These are phyloP conservation scores for Rhizopus delemar DNA, from an alignment of 371 early-diverging fungal species.

Conservation along the genomic window DNA sequence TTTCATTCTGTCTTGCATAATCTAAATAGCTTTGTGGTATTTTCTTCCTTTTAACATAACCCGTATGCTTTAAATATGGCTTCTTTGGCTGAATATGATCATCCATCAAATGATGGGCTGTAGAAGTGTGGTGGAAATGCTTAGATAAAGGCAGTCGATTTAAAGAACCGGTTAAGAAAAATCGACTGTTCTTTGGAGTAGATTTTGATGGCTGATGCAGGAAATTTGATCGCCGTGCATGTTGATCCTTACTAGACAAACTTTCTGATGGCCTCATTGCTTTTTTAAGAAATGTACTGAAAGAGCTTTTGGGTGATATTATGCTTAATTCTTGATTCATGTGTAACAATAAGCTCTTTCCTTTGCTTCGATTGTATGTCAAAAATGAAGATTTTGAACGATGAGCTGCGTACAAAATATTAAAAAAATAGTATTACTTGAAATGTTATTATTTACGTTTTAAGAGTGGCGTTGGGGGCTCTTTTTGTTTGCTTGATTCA, in stretches of 20 bases:
- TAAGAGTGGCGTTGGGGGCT: slow-evolving; percentile 4
- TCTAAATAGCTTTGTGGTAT: not conserved
- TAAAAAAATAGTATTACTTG: slow-evolving; percentile 1
- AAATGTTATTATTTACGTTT: slow-evolving; percentile 3
- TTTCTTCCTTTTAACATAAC: not conserved
- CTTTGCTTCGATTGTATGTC: not conserved
- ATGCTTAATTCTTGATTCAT: slow-evolving; percentile 1
- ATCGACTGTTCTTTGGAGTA: slow-evolving; percentile 2
- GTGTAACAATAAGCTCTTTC: slow-evolving; percentile 1
- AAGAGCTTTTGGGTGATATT: slow-evolving; percentile 11
- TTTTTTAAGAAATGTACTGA: slow-evolving; percentile 28
- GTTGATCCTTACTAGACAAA: not conserved
- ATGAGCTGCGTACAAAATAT: no score
- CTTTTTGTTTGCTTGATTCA: slow-evolving; percentile 12
- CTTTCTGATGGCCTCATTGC: slow-evolving; percentile 15
- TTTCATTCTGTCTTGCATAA: not conserved
- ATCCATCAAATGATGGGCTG: no score
- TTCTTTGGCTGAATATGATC: no score
- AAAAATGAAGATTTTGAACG: no score
- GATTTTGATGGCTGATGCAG: not conserved
- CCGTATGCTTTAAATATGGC: no score
- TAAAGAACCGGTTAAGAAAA: slow-evolving; percentile 16
- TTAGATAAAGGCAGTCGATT: slow-evolving; percentile 19
- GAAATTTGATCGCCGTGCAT: not conserved
- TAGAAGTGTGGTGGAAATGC: not conserved